Conservation (phyloP, 169 alveolate species). For the Cryptosporidium sp. region DNA sequence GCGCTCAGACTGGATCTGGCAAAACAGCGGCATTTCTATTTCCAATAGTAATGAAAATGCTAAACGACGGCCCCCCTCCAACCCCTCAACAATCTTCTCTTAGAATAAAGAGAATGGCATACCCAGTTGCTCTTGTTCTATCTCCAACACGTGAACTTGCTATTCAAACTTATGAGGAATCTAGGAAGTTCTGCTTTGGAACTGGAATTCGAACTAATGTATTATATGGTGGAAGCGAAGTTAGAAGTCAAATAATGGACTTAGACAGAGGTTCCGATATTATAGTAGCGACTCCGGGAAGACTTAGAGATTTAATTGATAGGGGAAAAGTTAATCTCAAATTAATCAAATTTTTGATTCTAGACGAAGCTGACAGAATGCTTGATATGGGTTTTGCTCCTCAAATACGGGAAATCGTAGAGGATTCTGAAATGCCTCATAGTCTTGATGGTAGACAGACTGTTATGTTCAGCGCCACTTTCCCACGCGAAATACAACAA, state of each 20-base stretch:
- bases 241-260: conserved; percentile 88
- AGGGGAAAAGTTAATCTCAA: conserved; percentile 83
- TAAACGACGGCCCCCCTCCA: conserved; percentile 88
- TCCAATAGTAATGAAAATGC: conserved; percentile 94
- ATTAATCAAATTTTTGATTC: conserved; percentile 87
- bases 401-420: conserved; percentile 87
- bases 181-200: conserved; percentile 89
- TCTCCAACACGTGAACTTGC: conserved; percentile 99
- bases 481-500: conserved; percentile 92
- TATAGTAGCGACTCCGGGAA: conserved; percentile 97
- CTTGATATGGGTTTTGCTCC: conserved; percentile 96
- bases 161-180: conserved; percentile 92
- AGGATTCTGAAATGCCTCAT: conserved; percentile 86
- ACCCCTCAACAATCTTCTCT: conserved; percentile 75
- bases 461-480: conserved; percentile 94
- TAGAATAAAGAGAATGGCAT: conserved; percentile 74
- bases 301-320: conserved; percentile 91
- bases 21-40: conserved; percentile 97
- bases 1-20: conserved; percentile 99
- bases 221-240: conserved; percentile 93
- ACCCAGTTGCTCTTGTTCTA: conserved; percentile 80
- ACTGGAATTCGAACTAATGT: conserved; percentile 93
- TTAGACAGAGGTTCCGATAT: conserved; percentile 95
- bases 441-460: conserved; percentile 88
- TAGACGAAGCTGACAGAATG: conserved; percentile 96